Conservation (phyloP, 129 eudicot species). For the Flaveria trinervia region DNA sequence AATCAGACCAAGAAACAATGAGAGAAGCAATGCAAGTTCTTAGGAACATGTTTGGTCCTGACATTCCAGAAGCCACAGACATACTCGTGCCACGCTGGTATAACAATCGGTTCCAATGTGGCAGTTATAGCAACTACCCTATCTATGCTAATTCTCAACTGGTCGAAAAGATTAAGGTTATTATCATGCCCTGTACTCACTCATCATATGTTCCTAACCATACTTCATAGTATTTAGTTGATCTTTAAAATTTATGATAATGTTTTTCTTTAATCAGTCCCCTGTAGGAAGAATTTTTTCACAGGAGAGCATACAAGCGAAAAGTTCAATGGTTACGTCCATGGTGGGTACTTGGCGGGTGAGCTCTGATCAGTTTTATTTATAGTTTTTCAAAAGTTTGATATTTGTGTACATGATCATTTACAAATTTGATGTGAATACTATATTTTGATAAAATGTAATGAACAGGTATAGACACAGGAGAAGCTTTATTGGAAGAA, state of each 20-base stretch:
- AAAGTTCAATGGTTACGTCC: constrained; percentile 81
- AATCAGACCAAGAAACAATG: constrained; percentile 73
- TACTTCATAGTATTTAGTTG: not conserved
- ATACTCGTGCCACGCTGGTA: constrained; percentile 95
- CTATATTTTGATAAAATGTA: not conserved
- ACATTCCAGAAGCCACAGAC: constrained; percentile 73
- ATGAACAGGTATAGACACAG: constrained; percentile 71
- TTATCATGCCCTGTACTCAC: not conserved
- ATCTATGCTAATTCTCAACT: constrained; percentile 52
- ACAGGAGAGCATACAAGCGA: constrained; percentile 94
- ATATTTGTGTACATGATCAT: too few relatives aligned
- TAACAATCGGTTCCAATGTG: constrained; percentile 82
- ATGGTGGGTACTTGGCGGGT: constrained; percentile 93
- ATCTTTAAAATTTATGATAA: too few relatives aligned
- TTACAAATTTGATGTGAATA: not conserved
- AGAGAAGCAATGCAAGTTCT: constrained; percentile 92
- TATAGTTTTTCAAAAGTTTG: too few relatives aligned
- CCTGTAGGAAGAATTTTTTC: constrained; percentile 78
- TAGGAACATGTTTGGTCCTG: constrained; percentile 76
- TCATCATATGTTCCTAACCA: too few relatives aligned
- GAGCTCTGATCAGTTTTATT: not conserved
- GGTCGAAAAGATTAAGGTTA: constrained; percentile 64
- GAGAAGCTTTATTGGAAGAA: constrained; percentile 59
- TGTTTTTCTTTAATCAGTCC: constrained; percentile 45
- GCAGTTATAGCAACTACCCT: constrained; percentile 90